These are phyloP conservation scores for Prillingera fragicola DNA, from an alignment of 1,284 basidiomycete species.

Conservation along the genomic window DNA sequence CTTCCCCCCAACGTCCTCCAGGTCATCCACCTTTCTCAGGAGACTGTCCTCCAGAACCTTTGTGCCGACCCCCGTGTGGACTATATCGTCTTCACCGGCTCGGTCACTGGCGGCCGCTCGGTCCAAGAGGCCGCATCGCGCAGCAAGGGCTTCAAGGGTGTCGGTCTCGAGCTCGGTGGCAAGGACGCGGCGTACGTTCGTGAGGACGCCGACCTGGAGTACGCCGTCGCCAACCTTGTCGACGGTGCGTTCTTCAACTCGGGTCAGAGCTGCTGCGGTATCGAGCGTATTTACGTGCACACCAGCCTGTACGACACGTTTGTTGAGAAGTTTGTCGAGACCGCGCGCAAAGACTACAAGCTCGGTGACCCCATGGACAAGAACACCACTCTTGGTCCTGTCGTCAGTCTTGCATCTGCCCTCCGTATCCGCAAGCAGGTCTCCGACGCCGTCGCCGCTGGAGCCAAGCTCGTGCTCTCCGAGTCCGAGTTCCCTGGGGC, in stretches of 20 bases:
- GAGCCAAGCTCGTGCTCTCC: constrained; percentile 70
- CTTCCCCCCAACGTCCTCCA: constrained; percentile 71
- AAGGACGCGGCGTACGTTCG: constrained; percentile 95
- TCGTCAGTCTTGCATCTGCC: constrained; percentile 79
- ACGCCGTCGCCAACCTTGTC: constrained; percentile 76
- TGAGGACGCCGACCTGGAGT: constrained; percentile 74
- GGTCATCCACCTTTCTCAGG: constrained; percentile 69
- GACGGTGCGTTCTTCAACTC: constrained; percentile 91
- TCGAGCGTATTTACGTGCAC: constrained; percentile 88
- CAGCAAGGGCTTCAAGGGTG: constrained; percentile 63
- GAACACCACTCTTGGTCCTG: constrained; percentile 78
- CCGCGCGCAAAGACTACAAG: constrained; percentile 67
- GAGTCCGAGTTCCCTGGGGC: constrained; percentile 65
- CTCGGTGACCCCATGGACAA: constrained; percentile 76
- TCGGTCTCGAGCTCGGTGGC: constrained; percentile 72
- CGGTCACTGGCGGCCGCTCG: constrained; percentile 54
- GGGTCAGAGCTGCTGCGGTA: constrained; percentile 65
- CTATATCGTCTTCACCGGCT: constrained; percentile 88
- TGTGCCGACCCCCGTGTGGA: constrained; percentile 64
- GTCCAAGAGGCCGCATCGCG: constrained; percentile 47
- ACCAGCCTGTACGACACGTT: constrained; percentile 74
- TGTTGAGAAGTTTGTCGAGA: constrained; percentile 65
- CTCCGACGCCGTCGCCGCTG: constrained; percentile 70
- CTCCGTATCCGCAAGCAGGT: constrained; percentile 79
- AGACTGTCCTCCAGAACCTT: constrained; percentile 58